Evolutionary conservation across 2,329 filamentous ascomycete genomes (phyloP).

Genomic region (Colletotrichum truncatum): DNA sequence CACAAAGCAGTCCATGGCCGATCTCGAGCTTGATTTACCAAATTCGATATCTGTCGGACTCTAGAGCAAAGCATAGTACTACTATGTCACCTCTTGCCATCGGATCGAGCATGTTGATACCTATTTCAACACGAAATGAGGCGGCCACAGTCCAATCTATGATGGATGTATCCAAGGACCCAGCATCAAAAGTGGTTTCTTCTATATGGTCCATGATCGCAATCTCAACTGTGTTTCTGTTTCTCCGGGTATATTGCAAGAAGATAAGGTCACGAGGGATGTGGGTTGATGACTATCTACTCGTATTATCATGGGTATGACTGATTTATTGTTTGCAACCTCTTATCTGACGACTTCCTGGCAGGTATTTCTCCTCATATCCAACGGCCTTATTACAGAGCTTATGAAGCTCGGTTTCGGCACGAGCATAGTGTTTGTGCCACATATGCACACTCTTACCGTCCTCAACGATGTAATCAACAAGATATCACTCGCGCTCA

Average conservation of each 20-base stretch:
- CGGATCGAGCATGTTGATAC: too few species aligned
- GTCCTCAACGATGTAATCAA: slow-evolving; percentile 15
- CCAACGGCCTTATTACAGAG: slow-evolving; percentile 17
- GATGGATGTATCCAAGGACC: slow-evolving; percentile 13
- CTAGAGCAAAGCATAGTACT: too few species aligned
- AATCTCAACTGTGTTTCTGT: slow-evolving; percentile 22
- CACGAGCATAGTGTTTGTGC: not conserved
- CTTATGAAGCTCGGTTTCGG: slow-evolving; percentile 27
- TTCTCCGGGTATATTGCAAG: slow-evolving; percentile 35
- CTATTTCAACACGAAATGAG: not conserved
- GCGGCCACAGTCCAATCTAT: not conserved
- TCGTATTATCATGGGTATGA: slow-evolving; percentile 30
- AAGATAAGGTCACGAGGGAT: slow-evolving; percentile 23
- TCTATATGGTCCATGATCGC: slow-evolving; percentile 29
- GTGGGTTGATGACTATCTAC: slow-evolving; percentile 36
- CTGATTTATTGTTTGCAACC: not conserved
- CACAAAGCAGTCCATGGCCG: too few species aligned
- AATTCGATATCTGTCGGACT: too few species aligned
- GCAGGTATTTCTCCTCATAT: slow-evolving; percentile 10
- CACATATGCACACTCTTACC: slow-evolving; percentile 14
- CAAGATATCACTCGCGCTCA: not conserved
- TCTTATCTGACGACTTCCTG: not conserved
- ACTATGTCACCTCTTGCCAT: too few species aligned
- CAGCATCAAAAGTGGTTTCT: slow-evolving; percentile 11
- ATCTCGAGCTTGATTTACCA: too few species aligned